These are phyloP conservation scores for Fusarium duplospermum DNA, from an alignment of 2,329 filamentous ascomycete species.

Conservation along the genomic window DNA sequence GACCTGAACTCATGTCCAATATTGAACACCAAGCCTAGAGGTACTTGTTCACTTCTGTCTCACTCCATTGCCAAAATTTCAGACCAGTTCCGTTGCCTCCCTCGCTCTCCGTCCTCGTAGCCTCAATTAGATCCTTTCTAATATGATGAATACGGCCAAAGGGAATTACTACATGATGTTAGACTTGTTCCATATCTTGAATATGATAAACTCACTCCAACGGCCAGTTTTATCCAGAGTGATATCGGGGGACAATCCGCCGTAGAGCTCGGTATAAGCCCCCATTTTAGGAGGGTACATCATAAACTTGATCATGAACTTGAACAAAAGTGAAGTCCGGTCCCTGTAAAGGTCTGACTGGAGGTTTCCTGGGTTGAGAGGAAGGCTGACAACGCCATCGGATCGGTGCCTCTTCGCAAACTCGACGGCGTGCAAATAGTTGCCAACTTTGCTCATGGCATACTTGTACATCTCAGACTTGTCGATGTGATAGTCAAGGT, in stretches of 20 bases:
- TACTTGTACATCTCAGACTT: slow-evolving; percentile 46
- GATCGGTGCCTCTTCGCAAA: slow-evolving; percentile 41
- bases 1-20: too few species aligned
- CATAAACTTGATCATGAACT: slow-evolving; percentile 34
- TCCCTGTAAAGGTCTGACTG: slow-evolving; percentile 39
- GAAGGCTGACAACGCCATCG: slow-evolving; percentile 44
- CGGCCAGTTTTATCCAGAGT: neutral
- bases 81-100: neutral
- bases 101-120: neutral
- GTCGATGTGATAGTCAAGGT: slow-evolving; percentile 41
- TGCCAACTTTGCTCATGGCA: slow-evolving; percentile 50
- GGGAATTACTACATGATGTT: neutral
- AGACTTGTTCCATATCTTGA: neutral
- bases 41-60: neutral
- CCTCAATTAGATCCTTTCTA: neutral
- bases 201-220: neutral
- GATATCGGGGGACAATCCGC: slow-evolving; percentile 52
- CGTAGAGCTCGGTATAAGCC: slow-evolving; percentile 56
- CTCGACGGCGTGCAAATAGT: slow-evolving; percentile 48
- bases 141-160: neutral
- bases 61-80: neutral
- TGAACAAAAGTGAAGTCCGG: slow-evolving; percentile 1
- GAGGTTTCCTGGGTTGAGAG: slow-evolving; percentile 51
- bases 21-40: neutral
- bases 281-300: slow-evolving; percentile 48